These are phyloP conservation scores for Pueraria montana DNA, from an alignment of 306 rosid species.

Conservation along the genomic window DNA sequence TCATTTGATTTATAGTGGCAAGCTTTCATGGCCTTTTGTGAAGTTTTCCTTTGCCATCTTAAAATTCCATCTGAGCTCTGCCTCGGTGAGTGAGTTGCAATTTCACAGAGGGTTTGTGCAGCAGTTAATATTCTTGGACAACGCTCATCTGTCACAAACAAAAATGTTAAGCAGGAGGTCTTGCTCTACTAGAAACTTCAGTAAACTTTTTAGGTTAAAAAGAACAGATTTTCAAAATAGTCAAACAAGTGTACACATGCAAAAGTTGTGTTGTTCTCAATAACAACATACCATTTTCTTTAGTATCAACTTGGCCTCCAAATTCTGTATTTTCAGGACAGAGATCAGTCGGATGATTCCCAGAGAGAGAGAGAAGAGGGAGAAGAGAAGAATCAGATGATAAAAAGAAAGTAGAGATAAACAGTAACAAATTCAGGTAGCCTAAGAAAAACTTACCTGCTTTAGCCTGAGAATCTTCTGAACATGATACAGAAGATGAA, in stretches of 20 bases:
- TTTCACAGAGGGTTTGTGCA: slow-evolving; percentile 78
- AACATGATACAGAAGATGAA: slow-evolving; percentile 59
- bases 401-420: slow-evolving; percentile 17
- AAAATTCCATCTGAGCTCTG: slow-evolving; percentile 65
- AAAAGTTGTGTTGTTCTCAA: slow-evolving; percentile 35
- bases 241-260: slow-evolving; percentile 32
- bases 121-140: slow-evolving; percentile 74
- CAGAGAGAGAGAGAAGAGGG: neutral
- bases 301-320: slow-evolving; percentile 59
- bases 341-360: slow-evolving; percentile 42
- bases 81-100: slow-evolving; percentile 60
- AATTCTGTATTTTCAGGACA: slow-evolving; percentile 67
- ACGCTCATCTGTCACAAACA: slow-evolving; percentile 67
- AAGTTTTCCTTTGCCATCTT: slow-evolving; percentile 84
- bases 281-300: slow-evolving; percentile 53
- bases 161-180: slow-evolving; percentile 40
- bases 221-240: slow-evolving; percentile 20
- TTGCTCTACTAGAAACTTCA: slow-evolving; percentile 27
- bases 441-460: slow-evolving; percentile 58
- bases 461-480: slow-evolving; percentile 58
- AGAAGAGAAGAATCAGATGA: neutral
- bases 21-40: slow-evolving; percentile 78
- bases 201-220: neutral
- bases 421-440: slow-evolving; percentile 31
- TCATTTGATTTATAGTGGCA: slow-evolving; percentile 68